Conservation (phyloP, 768 basidiomycete species). For the Mycena galopus region DNA sequence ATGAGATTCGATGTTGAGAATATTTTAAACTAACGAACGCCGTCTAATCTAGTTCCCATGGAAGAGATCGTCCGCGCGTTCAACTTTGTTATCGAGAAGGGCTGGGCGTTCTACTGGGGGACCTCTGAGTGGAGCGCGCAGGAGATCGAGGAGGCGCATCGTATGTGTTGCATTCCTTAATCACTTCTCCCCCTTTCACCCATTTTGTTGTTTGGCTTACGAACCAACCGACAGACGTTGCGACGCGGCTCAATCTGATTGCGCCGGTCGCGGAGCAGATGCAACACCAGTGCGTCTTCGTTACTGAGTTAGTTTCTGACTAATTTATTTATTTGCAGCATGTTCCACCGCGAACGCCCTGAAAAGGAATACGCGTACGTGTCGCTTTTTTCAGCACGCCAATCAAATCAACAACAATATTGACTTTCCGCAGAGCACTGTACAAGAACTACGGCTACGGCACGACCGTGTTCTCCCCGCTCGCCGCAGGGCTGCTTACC, state of each 20-base stretch:
- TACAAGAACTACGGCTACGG: constrained; percentile 80
- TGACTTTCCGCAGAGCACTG: constrained; percentile 40
- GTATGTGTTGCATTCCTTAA: constrained; percentile 61
- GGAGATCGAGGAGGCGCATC: constrained; percentile 77
- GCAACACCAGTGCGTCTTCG: constrained; percentile 65
- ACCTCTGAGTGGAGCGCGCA: constrained; percentile 85
- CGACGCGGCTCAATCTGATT: constrained; percentile 73
- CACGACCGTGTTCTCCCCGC: constrained; percentile 81
- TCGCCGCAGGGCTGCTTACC: constrained; percentile 81
- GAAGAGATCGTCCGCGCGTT: constrained; percentile 88
- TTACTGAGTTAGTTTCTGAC: constrained; percentile 29
- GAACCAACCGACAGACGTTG: constrained; percentile 70
- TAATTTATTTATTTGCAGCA: constrained; percentile 51
- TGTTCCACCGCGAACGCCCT: constrained; percentile 85
- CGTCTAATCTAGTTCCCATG: constrained; percentile 63
- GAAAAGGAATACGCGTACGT: constrained; percentile 83
- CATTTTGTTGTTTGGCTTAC: no score
- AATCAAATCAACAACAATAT: not conserved
- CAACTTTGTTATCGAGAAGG: constrained; percentile 81
- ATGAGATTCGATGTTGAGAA: no score
- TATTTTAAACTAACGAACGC: not conserved
- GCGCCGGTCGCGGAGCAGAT: constrained; percentile 85
- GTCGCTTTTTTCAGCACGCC: not conserved
- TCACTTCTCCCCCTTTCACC: no score
- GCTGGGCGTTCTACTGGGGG: constrained; percentile 82